Evolutionary conservation across 2,329 filamentous ascomycete species (phyloP).

Genomic region (Aspergillus uvarum): DNA sequence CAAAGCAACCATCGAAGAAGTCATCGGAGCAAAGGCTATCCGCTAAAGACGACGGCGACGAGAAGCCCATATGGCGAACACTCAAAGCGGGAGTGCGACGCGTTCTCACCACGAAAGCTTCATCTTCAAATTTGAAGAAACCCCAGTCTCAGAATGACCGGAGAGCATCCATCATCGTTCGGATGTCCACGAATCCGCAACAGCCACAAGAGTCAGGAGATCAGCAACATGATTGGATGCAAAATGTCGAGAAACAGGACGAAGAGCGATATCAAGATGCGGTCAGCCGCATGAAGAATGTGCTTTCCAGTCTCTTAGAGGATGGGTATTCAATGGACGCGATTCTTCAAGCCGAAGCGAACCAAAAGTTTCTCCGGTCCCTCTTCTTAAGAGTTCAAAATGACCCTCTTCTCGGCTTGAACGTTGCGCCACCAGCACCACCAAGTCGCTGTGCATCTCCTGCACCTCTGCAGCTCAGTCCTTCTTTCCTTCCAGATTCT

Average conservation of each 20-base stretch:
- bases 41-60: background rate
- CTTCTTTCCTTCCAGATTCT: background rate
- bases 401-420: slow-evolving; percentile 5
- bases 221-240: background rate
- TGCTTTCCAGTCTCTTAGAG: slow-evolving; percentile 1
- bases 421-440: background rate
- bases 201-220: background rate
- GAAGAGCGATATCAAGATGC: slow-evolving; percentile 3
- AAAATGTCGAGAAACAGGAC: background rate
- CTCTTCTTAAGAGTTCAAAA: slow-evolving; percentile 4
- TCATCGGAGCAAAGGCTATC: background rate
- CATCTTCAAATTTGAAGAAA: background rate
- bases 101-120: slow-evolving; percentile 3
- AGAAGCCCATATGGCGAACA: background rate
- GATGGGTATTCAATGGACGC: slow-evolving; percentile 4
- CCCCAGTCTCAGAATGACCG: background rate
- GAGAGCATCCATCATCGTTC: slow-evolving; percentile 5
- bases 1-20: slow-evolving; percentile 2
- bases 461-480: background rate
- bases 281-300: slow-evolving; percentile 5
- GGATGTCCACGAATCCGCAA: background rate
- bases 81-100: slow-evolving; percentile 4
- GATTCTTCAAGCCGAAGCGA: slow-evolving; percentile 3
- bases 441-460: background rate
- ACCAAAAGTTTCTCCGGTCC: slow-evolving; percentile 5